Percentiles rank a stretch among this genome's conserved stretches.
Evolutionary conservation across 2,329 filamentous ascomycete species (phyloP).

Genomic region (Pseudogymnoascus sp.): DNA sequence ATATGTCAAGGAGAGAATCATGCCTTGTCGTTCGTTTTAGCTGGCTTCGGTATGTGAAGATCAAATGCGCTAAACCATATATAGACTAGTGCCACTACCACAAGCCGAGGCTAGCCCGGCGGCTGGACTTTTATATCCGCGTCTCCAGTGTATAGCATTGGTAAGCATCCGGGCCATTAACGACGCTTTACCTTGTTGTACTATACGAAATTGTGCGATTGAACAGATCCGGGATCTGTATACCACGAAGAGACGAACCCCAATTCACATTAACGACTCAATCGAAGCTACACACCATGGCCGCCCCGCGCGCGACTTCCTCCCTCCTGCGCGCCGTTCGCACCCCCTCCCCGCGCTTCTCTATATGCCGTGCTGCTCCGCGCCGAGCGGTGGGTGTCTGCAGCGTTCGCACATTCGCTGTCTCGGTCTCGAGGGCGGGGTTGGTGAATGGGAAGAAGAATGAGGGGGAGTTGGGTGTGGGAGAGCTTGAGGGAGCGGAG

Average conservation of each 20-base stretch:
- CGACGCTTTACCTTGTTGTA: background rate
- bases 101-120: background rate
- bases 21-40: too few species aligned
- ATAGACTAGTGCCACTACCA: background rate
- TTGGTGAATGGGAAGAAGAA: background rate
- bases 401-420: too few species aligned
- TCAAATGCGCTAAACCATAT: background rate
- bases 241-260: too few species aligned
- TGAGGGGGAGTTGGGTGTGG: conserved; percentile 60
- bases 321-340: background rate
- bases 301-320: background rate
- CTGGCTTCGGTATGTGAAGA: too few species aligned
- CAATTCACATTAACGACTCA: too few species aligned
- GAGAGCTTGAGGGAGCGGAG: conserved; percentile 76
- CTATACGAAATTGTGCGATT: background rate
- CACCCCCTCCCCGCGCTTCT: too few species aligned
- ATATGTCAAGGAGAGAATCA: too few species aligned
- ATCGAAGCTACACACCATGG: too few species aligned
- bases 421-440: background rate
- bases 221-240: too few species aligned
- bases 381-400: too few species aligned
- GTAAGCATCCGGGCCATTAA: background rate
- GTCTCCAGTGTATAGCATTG: background rate
- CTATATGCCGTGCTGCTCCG: too few species aligned
- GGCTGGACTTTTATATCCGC: background rate